phyloP scores from a whole-genome alignment of 2,329 filamentous ascomycete genomes.

The Coleophoma crateriformis region DNA sequence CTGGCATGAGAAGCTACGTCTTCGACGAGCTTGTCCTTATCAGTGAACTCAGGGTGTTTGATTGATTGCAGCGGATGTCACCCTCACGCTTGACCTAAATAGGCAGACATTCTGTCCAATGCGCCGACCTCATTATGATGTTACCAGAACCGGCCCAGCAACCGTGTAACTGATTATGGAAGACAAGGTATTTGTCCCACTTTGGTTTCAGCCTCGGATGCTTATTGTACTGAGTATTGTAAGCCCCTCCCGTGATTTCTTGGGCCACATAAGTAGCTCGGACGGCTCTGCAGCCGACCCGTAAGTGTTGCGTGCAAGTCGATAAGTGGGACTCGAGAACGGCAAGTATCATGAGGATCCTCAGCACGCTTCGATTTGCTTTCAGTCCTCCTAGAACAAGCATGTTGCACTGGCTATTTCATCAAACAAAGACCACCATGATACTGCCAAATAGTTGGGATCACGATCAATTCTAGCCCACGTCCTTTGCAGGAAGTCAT shows the following conservation, averaged over 20 bases:
- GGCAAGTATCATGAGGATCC: too few relatives aligned
- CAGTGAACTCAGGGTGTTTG: neutral
- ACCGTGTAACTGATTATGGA: too few relatives aligned
- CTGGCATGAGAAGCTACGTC: neutral
- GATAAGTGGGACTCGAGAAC: too few relatives aligned
- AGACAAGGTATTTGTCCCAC: too few relatives aligned
- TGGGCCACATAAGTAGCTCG: too few relatives aligned
- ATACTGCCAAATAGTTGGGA: slow-evolving; percentile 5
- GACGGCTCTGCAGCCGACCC: too few relatives aligned
- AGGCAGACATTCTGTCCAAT: neutral
- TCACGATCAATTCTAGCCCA: slow-evolving; percentile 17
- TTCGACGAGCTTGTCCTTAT: neutral
- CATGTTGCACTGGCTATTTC: slow-evolving; percentile 21
- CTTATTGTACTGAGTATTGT: too few relatives aligned
- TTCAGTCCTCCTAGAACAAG: slow-evolving; percentile 15
- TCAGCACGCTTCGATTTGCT: neutral
- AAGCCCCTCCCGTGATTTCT: too few relatives aligned
- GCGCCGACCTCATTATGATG: too few relatives aligned
- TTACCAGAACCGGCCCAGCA: too few relatives aligned
- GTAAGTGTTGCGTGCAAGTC: too few relatives aligned
- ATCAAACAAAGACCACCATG: slow-evolving; percentile 21
- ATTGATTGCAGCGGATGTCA: neutral
- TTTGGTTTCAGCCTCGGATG: too few relatives aligned
- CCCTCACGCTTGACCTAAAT: neutral
- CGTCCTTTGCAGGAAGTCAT: slow-evolving; percentile 15